Percentiles rank a stretch among this genome's conserved stretches.
Conservation (phyloP, 441 rosid species). For the Populus hybrid region DNA sequence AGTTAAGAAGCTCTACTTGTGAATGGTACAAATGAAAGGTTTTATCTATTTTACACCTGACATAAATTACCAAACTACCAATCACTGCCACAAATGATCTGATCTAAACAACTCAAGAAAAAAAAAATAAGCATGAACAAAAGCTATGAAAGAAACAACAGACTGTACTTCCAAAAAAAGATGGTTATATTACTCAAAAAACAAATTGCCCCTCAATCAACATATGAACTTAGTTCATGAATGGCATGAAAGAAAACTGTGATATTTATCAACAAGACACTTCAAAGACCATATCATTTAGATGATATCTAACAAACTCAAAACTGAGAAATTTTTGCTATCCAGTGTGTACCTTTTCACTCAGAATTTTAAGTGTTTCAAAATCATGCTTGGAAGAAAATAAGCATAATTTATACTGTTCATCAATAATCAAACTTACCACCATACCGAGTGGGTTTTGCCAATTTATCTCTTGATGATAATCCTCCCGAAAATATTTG, state of each 20-base stretch:
- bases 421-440: conserved; percentile 58
- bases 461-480: conserved; percentile 90
- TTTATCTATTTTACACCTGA: not conserved
- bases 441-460: conserved; percentile 97
- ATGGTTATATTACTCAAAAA: not conserved
- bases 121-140: not conserved
- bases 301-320: not conserved
- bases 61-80: conserved; percentile 8
- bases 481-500: conserved; percentile 85
- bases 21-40: not conserved
- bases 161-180: not conserved
- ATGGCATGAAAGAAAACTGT: not conserved
- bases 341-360: not conserved
- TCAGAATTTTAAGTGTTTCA: not conserved
- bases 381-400: not conserved
- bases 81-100: not conserved
- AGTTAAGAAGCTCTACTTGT: not conserved
- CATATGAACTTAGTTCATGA: not conserved
- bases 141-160: not conserved
- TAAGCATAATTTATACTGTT: not conserved
- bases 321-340: not conserved
- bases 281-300: not conserved
- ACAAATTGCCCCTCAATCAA: not conserved
- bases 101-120: not conserved
- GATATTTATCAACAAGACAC: not conserved